Evolutionary conservation across 2,329 filamentous ascomycete species (phyloP), one percentile per base, ranked within the genome.

Genomic region (Claviceps paspali): DNA sequence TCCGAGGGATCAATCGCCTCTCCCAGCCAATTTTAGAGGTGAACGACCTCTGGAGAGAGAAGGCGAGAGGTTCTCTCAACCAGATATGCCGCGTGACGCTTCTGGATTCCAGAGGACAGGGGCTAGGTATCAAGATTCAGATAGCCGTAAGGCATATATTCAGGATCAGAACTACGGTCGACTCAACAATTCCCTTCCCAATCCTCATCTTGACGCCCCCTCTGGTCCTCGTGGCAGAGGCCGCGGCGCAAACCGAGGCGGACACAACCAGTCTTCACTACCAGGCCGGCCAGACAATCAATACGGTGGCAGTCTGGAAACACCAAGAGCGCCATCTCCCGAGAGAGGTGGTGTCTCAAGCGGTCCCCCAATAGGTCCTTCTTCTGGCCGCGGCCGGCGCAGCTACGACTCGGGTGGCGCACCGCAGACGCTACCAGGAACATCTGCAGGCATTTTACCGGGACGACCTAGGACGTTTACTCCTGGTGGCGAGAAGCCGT

Each of bases 91-190:
- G 14, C 58, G 64, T 24, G 64, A 69, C 8, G 39, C 53, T 4
- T 44, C 51, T 10, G 39, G 44, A 49, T 40, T 71, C 60, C 49
- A 61, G 52, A 44, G 56, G 48, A 29, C 59, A 33, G 41, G 48
- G 21, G 40, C 47, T 8, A 52, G 53, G 4, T 61, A 61, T 28
- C 51, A 54, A 2, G 72, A 76, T 22, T 46, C 57, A 3, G 69
- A 75, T 32, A 65, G 71, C 45, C 66, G 43, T 7, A 46, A 65
- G 15, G 61, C 59, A 38, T 66, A 70, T 42, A n/a, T n/a, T n/a
- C 67, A 74, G 44, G 74, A 79, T 50, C 68, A 70, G 12, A 74
- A 70, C 39, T 78, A 78, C 46, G 75, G 75, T 21, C 70, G 75
- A 2, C 60, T 79, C 33, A 77, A 73, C 43, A 77, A 73, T 42